Base-by-base conservation (phyloP, 129 eudicot genomes). In the Glebionis coronaria region DNA sequence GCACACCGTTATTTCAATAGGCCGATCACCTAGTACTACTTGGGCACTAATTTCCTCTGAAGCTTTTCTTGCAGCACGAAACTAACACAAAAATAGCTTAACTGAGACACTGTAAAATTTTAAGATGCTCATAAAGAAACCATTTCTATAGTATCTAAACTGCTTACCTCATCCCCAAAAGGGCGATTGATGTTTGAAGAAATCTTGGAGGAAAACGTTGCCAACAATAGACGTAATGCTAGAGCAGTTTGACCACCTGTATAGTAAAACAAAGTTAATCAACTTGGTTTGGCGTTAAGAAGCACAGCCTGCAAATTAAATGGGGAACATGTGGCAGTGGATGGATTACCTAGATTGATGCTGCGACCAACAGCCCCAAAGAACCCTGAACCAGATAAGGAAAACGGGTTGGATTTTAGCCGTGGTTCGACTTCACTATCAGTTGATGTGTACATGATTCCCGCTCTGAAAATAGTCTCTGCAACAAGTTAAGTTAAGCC, bases 401-500 rank as follows among this genome's bases (percentile, higher is more conserved):
- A 89, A 69, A 93, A 82, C 78, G 83, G 85, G 60, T 80, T 93
- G 20, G 95, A 84, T 55, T 69, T 84, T 13, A 86, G 61, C 59
- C 69, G 63, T 25, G 79, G 84, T 58, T 76, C 84, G 44, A 61
- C 65, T 64, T 78, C 85, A 31, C 54, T 73, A 38, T 73, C 90
- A 58, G 71, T 72, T n/a, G 97, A 73, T 14, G 83, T 82, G 79
- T 89, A 93, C 99, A 93, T 89, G 69, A 93, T 89, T 76, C 99
- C 99, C 67, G 97, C 99, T 84, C 97, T 89, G 97, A 71, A 93
- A 79, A 82, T 72, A 73, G 62, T 78, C 82, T 83, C 97, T 86
- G 95, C 83, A 81, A 84, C 74, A 78, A 80, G 83, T 84, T 70
- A 82, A 88, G 83, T 88, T 83, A 85, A 85, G 88, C 85, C 82